Conservation (phyloP, 2,329 filamentous ascomycete species). For the Meredithiella fracta region DNA sequence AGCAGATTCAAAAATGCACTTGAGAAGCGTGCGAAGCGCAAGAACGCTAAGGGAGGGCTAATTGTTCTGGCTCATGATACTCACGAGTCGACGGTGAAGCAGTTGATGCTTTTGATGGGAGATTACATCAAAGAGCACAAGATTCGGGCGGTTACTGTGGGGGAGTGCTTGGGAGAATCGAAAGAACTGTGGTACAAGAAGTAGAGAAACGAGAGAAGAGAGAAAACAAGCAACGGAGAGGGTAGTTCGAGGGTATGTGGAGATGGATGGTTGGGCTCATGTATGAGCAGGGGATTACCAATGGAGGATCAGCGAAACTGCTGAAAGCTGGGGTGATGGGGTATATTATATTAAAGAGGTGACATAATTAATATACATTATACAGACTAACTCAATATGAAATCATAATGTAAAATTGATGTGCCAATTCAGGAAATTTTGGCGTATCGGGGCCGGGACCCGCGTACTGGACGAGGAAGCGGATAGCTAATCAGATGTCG, state of each 20-base stretch:
- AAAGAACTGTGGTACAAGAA: slow-evolving; percentile 34
- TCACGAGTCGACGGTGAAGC: slow-evolving; percentile 29
- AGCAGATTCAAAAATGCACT: slow-evolving; percentile 19
- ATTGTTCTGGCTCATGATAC: slow-evolving; percentile 39
- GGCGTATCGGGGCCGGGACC: not conserved
- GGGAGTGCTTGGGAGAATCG: slow-evolving; percentile 37
- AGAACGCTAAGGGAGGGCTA: slow-evolving; percentile 22
- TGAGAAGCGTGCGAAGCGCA: slow-evolving; percentile 5
- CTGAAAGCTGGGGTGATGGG: not conserved
- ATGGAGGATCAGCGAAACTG: not conserved
- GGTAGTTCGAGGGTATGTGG: not conserved
- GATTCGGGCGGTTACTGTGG: slow-evolving; percentile 17
- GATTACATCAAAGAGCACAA: slow-evolving; percentile 6
- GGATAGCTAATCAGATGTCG: not conserved
- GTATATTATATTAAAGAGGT: not conserved
- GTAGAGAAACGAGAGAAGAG: not conserved
- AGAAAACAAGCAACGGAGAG: not conserved
- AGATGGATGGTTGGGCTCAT: not conserved
- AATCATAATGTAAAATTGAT: slow-evolving; percentile 1
- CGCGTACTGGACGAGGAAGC: not conserved
- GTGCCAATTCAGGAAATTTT: not conserved
- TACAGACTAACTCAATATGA: not conserved
- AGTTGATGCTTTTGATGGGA: slow-evolving; percentile 20
- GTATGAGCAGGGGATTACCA: not conserved
- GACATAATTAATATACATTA: not conserved